Conservation (phyloP, 495 filamentous ascomycete species). For the Tuber indicum region DNA sequence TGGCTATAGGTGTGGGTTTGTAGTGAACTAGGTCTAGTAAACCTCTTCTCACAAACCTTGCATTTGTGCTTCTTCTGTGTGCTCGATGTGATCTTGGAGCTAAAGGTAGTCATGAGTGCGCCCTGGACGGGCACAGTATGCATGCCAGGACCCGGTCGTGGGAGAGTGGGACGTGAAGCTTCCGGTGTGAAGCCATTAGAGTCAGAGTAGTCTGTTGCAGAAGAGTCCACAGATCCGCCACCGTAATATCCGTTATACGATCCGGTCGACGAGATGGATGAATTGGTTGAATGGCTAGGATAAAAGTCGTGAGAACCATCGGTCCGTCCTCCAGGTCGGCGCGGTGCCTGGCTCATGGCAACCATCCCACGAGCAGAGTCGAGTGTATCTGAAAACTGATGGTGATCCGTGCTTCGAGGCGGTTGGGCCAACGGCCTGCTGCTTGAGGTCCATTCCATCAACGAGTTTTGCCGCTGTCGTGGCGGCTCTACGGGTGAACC, state of each 20-base stretch:
- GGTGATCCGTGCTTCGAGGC: conserved; percentile 37
- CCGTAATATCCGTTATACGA: conserved; percentile 67
- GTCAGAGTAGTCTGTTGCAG: conserved; percentile 91
- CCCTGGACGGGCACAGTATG: conserved; percentile 78
- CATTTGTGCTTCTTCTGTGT: conserved; percentile 99
- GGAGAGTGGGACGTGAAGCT: conserved; percentile 70
- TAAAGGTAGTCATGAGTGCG: conserved; percentile 95
- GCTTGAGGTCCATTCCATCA: conserved; percentile 52
- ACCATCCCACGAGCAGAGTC: conserved; percentile 72
- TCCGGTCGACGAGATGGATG: conserved; percentile 79
- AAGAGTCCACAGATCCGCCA: conserved; percentile 77
- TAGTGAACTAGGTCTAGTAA: conserved; percentile 89
- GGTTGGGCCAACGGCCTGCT: conserved; percentile 32
- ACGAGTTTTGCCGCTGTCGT: conserved; percentile 50
- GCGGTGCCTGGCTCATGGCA: conserved; percentile 79
- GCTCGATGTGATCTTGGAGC: conserved; percentile 89
- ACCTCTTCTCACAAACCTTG: conserved; percentile 98
- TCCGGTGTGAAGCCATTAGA: conserved; percentile 77
- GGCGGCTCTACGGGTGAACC: conserved; percentile 46
- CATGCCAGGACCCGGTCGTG: conserved; percentile 66
- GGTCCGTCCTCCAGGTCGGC: conserved; percentile 50
- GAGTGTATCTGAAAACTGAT: conserved; percentile 45
- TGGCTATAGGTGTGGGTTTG: conserved; percentile 99
- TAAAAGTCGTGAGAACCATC: conserved; percentile 85
- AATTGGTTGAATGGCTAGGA: conserved; percentile 84